A percentile compares a stretch with the other conserved stretches of the same genome.
phyloP scores from a whole-genome alignment of 495 filamentous ascomycete species.

The Aspergillus panamensis region DNA sequence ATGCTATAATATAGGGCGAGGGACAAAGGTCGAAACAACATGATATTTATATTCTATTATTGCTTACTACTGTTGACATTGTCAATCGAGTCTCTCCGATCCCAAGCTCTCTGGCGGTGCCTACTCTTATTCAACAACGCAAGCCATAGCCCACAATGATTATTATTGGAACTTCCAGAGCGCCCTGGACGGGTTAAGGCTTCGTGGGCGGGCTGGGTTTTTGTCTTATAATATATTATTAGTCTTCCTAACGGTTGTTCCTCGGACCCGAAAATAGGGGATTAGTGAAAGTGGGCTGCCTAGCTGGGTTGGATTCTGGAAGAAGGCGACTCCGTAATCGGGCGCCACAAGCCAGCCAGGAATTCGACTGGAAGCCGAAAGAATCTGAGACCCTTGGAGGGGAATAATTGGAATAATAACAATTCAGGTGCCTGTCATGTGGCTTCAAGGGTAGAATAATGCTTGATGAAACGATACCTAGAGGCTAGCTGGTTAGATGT shows the following conservation, averaged over 20 bases:
- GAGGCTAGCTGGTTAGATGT: not conserved
- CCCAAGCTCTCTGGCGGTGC: no score
- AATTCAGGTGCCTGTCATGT: no score
- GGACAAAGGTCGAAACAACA: no score
- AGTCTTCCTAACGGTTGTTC: not conserved
- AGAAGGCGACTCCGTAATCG: slow-evolving; percentile 11
- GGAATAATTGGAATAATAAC: no score
- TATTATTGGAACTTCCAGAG: not conserved
- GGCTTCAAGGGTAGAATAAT: not conserved
- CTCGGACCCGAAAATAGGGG: not conserved
- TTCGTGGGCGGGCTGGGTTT: not conserved
- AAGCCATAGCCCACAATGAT: not conserved
- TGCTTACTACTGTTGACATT: no score
- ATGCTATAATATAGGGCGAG: not conserved
- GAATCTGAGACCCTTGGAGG: not conserved
- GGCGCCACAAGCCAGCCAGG: slow-evolving; percentile 12
- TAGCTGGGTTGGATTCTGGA: slow-evolving; percentile 2
- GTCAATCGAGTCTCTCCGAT: no score
- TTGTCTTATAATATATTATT: not conserved
- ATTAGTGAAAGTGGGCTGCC: not conserved
- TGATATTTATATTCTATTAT: not conserved
- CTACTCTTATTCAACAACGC: no score
- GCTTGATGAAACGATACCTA: not conserved
- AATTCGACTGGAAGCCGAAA: not conserved
- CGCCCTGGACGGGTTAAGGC: not conserved